Conservation (phyloP, 495 filamentous ascomycete species). For the Immersiella caudata region DNA sequence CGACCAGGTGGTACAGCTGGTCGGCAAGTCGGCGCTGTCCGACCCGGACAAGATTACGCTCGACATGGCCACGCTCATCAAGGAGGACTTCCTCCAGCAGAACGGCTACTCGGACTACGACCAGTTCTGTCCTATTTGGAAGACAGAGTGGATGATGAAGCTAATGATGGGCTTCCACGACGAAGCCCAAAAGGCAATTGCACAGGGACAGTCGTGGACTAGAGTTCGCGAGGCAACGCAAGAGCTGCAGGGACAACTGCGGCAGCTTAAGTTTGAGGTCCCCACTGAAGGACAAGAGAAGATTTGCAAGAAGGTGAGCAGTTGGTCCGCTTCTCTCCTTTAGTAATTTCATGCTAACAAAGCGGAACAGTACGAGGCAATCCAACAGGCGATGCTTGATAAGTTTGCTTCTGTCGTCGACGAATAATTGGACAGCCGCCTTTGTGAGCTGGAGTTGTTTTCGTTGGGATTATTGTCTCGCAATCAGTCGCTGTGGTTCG, state of each 20-base stretch:
- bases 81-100: conserved; percentile 99
- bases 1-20: conserved; percentile 97
- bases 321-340: conserved; percentile 19
- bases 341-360: conserved; percentile 13
- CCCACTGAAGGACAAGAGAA: conserved; percentile 74
- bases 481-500: neutral
- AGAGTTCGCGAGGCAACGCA: conserved; percentile 89
- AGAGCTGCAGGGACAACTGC: conserved; percentile 79
- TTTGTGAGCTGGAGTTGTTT: conserved; percentile 21
- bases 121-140: conserved; percentile 98
- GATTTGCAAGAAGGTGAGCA: conserved; percentile 73
- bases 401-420: conserved; percentile 93
- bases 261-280: conserved; percentile 95
- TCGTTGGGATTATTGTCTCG: neutral
- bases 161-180: conserved; percentile 97
- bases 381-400: conserved; percentile 88
- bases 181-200: conserved; percentile 92
- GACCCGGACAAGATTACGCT: conserved; percentile 98
- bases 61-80: conserved; percentile 86
- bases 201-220: conserved; percentile 84
- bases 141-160: conserved; percentile 99
- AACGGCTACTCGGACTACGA: conserved; percentile 99
- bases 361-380: conserved; percentile 74
- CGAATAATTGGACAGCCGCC: conserved; percentile 63
- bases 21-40: conserved; percentile 94